Conservation (phyloP, 202 grass and related monocot species). For the Zizania palustris region DNA sequence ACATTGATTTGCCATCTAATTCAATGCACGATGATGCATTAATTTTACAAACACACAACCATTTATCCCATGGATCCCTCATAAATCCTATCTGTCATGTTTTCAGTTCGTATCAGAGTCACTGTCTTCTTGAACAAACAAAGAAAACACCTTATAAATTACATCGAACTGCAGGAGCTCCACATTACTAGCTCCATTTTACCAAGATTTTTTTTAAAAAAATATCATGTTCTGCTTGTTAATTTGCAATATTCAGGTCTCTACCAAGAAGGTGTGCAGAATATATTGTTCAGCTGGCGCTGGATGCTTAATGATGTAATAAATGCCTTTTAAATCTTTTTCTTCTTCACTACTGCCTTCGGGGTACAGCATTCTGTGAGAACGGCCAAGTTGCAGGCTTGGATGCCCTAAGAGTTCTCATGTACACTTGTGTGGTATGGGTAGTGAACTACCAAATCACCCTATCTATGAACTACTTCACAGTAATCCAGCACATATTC, state of each 20-base stretch:
- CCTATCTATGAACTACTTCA: conserved; percentile 87
- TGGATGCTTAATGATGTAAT: conserved; percentile 80
- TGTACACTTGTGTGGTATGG: conserved; percentile 97
- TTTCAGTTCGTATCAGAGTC: no score
- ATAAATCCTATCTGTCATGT: no score
- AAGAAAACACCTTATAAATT: no score
- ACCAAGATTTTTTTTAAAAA: not conserved
- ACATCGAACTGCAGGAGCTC: no score
- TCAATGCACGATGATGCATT: not conserved
- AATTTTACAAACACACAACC: not conserved
- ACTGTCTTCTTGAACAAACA: no score
- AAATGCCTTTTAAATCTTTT: conserved; percentile 84
- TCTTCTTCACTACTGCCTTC: conserved; percentile 67
- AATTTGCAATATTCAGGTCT: conserved; percentile 73
- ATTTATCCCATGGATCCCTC: not conserved
- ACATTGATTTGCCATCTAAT: not conserved
- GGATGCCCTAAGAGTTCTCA: conserved; percentile 67
- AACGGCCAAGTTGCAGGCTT: conserved; percentile 64
- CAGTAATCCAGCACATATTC: conserved; percentile 92
- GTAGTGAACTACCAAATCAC: conserved; percentile 97
- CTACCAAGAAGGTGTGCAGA: conserved; percentile 96
- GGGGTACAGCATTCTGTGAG: conserved; percentile 74
- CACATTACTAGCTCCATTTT: no score
- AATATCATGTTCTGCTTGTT: conserved; percentile 27
- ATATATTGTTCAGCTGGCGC: conserved; percentile 85